phyloP scores from a whole-genome alignment of 2,329 filamentous ascomycete species.

The Alternaria solani region DNA sequence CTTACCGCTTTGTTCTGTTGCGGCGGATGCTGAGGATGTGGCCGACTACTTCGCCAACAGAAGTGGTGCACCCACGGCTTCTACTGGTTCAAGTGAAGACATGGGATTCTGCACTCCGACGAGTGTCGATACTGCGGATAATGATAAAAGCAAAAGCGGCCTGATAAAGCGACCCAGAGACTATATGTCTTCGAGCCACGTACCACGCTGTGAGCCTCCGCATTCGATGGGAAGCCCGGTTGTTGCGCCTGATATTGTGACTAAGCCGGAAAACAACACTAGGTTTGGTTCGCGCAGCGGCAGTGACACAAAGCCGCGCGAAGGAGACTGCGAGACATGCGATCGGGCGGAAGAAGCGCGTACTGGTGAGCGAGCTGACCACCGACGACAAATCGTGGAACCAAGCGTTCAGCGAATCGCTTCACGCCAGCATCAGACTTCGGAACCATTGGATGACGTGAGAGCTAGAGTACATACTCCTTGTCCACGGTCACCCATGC shows the following conservation, averaged over 20 bases:
- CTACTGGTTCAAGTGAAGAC: background rate
- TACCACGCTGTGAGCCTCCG: too few relatives aligned
- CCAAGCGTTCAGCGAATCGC: background rate
- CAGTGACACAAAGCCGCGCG: too few relatives aligned
- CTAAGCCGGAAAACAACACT: too few relatives aligned
- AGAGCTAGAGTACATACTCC: background rate
- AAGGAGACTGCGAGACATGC: background rate
- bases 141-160: too few relatives aligned
- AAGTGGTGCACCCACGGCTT: background rate
- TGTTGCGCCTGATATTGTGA: too few relatives aligned
- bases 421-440: background rate
- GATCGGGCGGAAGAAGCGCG: background rate
- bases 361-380: background rate
- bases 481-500: background rate
- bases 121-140: too few relatives aligned
- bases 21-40: background rate
- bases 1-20: background rate
- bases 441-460: background rate
- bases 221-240: too few relatives aligned
- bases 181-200: too few relatives aligned
- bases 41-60: background rate
- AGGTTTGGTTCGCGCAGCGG: too few relatives aligned
- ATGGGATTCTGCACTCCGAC: fast-evolving
- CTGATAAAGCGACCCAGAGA: too few relatives aligned
- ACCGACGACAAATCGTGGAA: too few relatives aligned